Percentiles rank a stretch among this genome's conserved stretches.
Evolutionary conservation across 1,284 basidiomycete species (phyloP).

Genomic region (Tylopilus sp.): DNA sequence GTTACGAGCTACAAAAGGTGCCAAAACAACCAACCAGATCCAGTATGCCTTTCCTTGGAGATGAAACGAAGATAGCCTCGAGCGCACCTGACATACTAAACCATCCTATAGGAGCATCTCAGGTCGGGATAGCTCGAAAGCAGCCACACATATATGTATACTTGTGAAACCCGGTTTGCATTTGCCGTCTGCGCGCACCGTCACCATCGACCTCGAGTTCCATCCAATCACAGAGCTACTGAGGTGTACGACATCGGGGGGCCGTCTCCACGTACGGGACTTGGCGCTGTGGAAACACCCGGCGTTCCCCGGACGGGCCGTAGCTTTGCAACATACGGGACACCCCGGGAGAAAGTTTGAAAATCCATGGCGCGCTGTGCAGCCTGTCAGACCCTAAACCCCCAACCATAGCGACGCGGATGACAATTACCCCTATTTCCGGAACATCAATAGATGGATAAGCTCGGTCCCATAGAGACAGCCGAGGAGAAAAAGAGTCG

Average conservation of each 20-base stretch:
- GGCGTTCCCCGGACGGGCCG: no score
- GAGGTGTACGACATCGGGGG: no score
- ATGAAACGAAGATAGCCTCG: constrained; percentile 3
- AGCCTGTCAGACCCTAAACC: not conserved
- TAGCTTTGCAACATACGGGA: no score
- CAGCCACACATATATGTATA: not conserved
- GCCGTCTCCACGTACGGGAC: no score
- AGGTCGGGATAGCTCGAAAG: not conserved
- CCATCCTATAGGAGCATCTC: not conserved
- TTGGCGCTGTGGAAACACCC: no score
- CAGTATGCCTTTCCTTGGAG: not conserved
- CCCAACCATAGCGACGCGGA: not conserved
- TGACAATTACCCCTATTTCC: not conserved
- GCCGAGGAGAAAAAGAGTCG: not conserved
- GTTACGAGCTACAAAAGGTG: not conserved
- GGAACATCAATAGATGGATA: not conserved
- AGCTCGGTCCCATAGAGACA: not conserved
- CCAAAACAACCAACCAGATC: not conserved
- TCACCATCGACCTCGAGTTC: no score
- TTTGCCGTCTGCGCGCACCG: not conserved
- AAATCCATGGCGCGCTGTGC: not conserved
- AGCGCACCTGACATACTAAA: not conserved
- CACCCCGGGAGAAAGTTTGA: not conserved
- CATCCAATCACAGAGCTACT: no score
- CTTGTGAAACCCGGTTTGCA: not conserved